Evolutionary conservation across 169 alveolate genomes (phyloP), one percentile per base, ranked within the genome.

Genomic region (Miamiensis avidus): DNA sequence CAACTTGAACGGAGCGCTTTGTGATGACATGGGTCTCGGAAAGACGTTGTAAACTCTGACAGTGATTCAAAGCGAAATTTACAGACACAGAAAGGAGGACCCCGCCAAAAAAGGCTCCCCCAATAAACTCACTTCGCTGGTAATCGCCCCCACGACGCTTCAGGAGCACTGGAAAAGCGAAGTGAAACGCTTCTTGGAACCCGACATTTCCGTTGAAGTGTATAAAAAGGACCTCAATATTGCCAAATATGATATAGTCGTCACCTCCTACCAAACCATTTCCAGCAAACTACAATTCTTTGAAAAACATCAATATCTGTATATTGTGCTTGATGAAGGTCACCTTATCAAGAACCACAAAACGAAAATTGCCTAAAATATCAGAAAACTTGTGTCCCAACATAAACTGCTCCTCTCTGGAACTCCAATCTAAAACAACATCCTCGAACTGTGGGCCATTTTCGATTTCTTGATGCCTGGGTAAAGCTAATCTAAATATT

Each of bases 381-480:
- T 96, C 16, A 95, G 95, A 78, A 87, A 94, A 16, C 79, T 98
- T 0, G 92, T 95, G 72, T 93, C 98, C 0, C 95, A 97, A 32
- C 95, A 94, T 83, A 95, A 97, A 82, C 76, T 97, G 27, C 89
- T 96, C 25, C 87, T 97, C 29, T 95, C 99, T 0, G 99, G 99
- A 20, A 97, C 99, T 0, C 99, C 99, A 26, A 95, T 98, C 29
- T 97, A 98, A 90, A 98, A 98, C 91, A 96, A 96, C 87, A 96
- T 98, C 1, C 85, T 93, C 79, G 99, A 98, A 87, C 91, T 98
- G 31, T 98, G 99, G 99, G 94, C 99, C 73, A 91, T 97, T 77
- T 95, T 97, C 86, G 99, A 98, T 88, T 97, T 98, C 87, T 94
- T 97, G 65, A 94, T 96, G 93, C 99, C 99, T n/a, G 98, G 98